Evolutionary conservation across 768 basidiomycete genomes (phyloP).

Genomic region (Trametes coccinea): DNA sequence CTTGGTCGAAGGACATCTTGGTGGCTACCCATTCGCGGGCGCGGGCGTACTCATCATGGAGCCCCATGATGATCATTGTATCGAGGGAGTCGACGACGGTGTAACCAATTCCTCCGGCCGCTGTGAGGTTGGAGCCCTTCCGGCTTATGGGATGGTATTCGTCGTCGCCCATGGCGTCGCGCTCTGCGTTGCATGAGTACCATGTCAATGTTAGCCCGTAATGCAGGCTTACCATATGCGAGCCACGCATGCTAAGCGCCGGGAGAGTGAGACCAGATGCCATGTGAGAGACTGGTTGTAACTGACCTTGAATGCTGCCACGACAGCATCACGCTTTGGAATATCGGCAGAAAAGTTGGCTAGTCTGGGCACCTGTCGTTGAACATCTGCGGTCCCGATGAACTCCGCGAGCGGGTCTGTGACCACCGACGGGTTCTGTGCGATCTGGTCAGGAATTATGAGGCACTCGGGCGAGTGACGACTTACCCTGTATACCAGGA

Average conservation of each 20-base stretch:
- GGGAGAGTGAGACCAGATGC: slow-evolving; percentile 8
- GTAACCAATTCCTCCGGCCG: slow-evolving; percentile 81
- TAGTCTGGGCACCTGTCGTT: background rate
- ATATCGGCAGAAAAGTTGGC: slow-evolving; percentile 55
- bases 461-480: background rate
- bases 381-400: slow-evolving; percentile 19
- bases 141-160: slow-evolving; percentile 87
- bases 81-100: slow-evolving; percentile 88
- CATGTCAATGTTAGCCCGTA: slow-evolving; percentile 9
- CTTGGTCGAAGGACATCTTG: slow-evolving; percentile 71
- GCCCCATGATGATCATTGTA: slow-evolving; percentile 82
- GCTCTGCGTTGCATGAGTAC: slow-evolving; percentile 49
- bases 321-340: slow-evolving; percentile 65
- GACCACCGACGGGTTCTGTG: slow-evolving; percentile 13
- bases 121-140: slow-evolving; percentile 75
- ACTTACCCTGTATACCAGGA: slow-evolving; percentile 20
- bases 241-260: slow-evolving; percentile 73
- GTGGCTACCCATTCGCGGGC: slow-evolving; percentile 77
- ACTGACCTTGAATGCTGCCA: slow-evolving; percentile 76
- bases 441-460: background rate
- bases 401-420: slow-evolving; percentile 17
- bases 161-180: slow-evolving; percentile 89
- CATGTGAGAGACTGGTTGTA: too few species aligned
- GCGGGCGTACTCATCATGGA: slow-evolving; percentile 74
- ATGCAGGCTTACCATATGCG: slow-evolving; percentile 67